phyloP scores from a whole-genome alignment of 306 rosid species.

The Corylus americana region DNA sequence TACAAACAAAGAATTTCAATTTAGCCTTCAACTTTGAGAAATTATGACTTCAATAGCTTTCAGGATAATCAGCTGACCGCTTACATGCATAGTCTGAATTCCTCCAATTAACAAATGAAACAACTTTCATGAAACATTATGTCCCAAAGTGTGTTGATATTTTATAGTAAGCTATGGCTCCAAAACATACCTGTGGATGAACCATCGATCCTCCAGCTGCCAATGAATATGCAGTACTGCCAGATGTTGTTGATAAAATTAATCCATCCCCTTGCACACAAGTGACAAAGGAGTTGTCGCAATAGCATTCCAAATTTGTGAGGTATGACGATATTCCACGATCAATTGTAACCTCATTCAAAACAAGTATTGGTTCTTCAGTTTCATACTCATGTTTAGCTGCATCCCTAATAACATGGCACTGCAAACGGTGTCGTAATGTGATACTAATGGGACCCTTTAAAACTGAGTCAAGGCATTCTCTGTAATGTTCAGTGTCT shows the following conservation, averaged over 20 bases:
- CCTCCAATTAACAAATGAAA: neutral
- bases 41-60: neutral
- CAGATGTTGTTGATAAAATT: constrained; percentile 91
- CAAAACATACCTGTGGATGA: constrained; percentile 85
- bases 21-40: neutral
- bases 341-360: constrained; percentile 95
- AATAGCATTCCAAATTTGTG: constrained; percentile 90
- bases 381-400: constrained; percentile 77
- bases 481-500: constrained; percentile 85
- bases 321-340: constrained; percentile 96
- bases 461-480: constrained; percentile 72
- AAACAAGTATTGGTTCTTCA: constrained; percentile 84
- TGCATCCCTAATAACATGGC: constrained; percentile 80
- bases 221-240: constrained; percentile 95
- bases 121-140: neutral
- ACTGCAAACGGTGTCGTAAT: constrained; percentile 77
- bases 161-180: constrained; percentile 4
- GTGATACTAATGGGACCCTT: constrained; percentile 92
- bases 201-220: constrained; percentile 99
- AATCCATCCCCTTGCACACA: constrained; percentile 96
- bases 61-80: neutral
- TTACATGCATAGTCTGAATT: neutral
- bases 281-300: constrained; percentile 88
- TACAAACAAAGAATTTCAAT: neutral
- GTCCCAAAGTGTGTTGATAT: neutral